Conservation (phyloP, 768 basidiomycete species). For the Phlebiopsis gigantea region DNA sequence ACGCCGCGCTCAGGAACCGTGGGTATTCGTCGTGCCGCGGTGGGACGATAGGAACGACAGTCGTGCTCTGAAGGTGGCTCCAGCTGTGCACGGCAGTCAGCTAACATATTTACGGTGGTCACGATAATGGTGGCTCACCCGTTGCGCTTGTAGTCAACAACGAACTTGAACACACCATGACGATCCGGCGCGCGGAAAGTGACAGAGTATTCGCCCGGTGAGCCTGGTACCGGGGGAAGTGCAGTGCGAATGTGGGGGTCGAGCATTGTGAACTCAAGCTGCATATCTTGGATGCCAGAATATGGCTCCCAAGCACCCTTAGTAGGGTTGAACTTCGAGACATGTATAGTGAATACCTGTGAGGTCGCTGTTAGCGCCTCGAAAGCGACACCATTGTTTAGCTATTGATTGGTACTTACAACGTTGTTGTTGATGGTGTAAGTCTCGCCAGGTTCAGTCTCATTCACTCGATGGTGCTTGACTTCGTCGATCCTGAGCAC, state of each 20-base stretch:
- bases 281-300: conserved; percentile 70
- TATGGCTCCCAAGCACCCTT: conserved; percentile 65
- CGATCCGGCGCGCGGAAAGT: conserved; percentile 89
- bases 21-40: conserved; percentile 94
- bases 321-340: conserved; percentile 62
- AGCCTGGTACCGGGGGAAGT: conserved; percentile 50
- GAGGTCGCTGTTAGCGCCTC: background rate
- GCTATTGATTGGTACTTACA: conserved; percentile 37
- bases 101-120: background rate
- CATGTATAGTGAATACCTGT: conserved; percentile 68
- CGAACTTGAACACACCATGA: conserved; percentile 97
- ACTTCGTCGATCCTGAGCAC: conserved; percentile 74
- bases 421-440: conserved; percentile 88
- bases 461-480: conserved; percentile 67
- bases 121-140: conserved; percentile 52
- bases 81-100: conserved; percentile 39
- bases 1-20: conserved; percentile 91
- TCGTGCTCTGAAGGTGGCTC: conserved; percentile 68
- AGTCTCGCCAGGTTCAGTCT: conserved; percentile 52
- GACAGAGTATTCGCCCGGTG: conserved; percentile 69
- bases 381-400: background rate
- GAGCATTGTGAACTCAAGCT: conserved; percentile 97
- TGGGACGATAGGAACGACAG: conserved; percentile 84
- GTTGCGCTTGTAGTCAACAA: conserved; percentile 85
- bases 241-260: conserved; percentile 91